Evolutionary conservation across 139 green algal species (phyloP).

Genomic region (Chlorella sp.): DNA sequence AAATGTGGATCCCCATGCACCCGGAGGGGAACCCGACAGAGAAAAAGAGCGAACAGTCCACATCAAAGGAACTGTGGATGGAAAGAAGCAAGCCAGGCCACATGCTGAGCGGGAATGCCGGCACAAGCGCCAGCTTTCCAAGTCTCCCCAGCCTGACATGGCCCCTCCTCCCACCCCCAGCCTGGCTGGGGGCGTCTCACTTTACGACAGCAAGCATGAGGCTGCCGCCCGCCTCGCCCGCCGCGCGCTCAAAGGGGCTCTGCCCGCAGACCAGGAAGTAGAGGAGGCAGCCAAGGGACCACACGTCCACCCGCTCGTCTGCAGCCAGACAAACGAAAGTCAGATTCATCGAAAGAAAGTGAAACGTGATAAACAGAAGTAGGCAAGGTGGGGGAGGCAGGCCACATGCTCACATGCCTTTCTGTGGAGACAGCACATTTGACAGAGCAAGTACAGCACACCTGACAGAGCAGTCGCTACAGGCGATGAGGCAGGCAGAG

Average conservation of each 20-base stretch:
- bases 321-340: not conserved
- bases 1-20: not conserved
- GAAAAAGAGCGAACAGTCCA: not conserved
- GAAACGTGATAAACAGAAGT: not conserved
- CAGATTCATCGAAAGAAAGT: not conserved
- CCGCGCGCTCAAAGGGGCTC: slow-evolving; percentile 83
- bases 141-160: not conserved
- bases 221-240: slow-evolving; percentile 81
- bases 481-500: no score
- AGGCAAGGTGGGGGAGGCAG: not conserved
- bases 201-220: slow-evolving; percentile 86
- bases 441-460: no score
- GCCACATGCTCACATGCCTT: not conserved
- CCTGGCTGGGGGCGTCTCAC: slow-evolving; percentile 4
- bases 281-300: slow-evolving; percentile 87
- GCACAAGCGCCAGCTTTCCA: not conserved
- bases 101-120: not conserved
- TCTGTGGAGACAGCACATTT: not conserved
- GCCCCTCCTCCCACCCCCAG: not conserved
- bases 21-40: not conserved
- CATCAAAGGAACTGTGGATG: not conserved
- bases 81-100: not conserved
- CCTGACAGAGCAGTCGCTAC: no score
- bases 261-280: slow-evolving; percentile 80
- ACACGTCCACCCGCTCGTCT: slow-evolving; percentile 80